Base-by-base conservation (phyloP, 768 basidiomycete genomes). In the Psilocybe sp. region DNA sequence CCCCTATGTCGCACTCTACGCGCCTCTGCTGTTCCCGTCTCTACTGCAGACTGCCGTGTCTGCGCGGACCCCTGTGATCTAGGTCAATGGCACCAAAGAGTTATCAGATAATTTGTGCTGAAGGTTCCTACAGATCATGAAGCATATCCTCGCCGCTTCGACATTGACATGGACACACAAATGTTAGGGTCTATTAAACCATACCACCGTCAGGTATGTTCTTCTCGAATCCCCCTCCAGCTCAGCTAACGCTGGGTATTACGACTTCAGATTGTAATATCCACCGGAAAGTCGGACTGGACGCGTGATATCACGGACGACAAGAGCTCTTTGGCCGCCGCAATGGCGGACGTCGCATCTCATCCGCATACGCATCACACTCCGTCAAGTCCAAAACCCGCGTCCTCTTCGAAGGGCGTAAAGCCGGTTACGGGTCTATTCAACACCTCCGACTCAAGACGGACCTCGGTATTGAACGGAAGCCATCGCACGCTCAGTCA, bases 221-320 rank as follows among this genome's bases (percentile, higher is more conserved):
- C 48, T 34, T 32, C 42, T 28, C 38, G 42, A 13, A 16, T 33
- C 19, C 41, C 44, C 41, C 40, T 47, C 12, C 18, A 35, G 35
- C 45, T 15, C 31, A 28, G 18, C 40, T 8, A 49, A 34, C 45
- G 45, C 36, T 28, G 49, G 47, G 46, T 50, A n/a, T 49, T 48
- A 47, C 50, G 34, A 39, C 41, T 11, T 32, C 63, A 94, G 87
- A 76, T 96, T 32, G 74, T 98, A 32, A 89, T 98, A 46, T 94
- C 91, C 1, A 96, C 93, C 0, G 92, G 92, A 5, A 85, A 89
- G 67, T 76, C 83, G 15, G 92, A 98, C 70, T 98, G 95, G 95
- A 80, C 82, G 35, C 75, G 76, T 37, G 85, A 93, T 38, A 82
- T 98, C 51, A 87, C 87, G 2, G 79, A 85, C 50, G 86, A 80